Conservation (phyloP, 2,329 filamentous ascomycete species). For the Calycina marina region DNA sequence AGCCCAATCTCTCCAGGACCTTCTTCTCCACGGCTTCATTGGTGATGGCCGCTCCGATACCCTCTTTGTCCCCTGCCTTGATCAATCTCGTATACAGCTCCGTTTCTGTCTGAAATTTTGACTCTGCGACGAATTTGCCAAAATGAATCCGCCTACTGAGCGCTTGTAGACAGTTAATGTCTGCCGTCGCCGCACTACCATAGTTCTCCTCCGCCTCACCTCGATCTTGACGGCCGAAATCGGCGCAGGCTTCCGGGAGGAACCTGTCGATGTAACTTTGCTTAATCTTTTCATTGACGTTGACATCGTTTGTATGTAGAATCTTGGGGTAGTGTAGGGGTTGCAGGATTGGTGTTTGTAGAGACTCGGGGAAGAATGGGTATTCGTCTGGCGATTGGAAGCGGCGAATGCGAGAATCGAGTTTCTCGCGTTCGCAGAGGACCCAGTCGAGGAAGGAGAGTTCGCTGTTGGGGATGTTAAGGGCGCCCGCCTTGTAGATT, state of each 20-base stretch:
- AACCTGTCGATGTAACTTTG: slow-evolving; percentile 69
- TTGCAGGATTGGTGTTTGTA: slow-evolving; percentile 71
- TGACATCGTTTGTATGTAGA: slow-evolving; percentile 77
- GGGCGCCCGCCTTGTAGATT: slow-evolving; percentile 72
- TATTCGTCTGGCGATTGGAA: slow-evolving; percentile 96
- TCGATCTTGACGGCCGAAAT: slow-evolving; percentile 62
- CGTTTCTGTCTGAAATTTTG: slow-evolving; percentile 76
- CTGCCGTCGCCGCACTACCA: slow-evolving; percentile 78
- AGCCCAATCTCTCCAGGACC: slow-evolving; percentile 69
- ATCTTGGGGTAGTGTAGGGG: slow-evolving; percentile 79
- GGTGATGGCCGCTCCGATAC: slow-evolving; percentile 82
- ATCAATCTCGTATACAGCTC: slow-evolving; percentile 75
- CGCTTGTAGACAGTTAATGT: slow-evolving; percentile 81
- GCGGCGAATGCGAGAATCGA: slow-evolving; percentile 86
- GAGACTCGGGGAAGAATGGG: slow-evolving; percentile 78
- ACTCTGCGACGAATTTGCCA: slow-evolving; percentile 95
- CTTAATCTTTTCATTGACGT: slow-evolving; percentile 81
- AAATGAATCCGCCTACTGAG: slow-evolving; percentile 88
- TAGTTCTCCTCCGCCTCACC: slow-evolving; percentile 89
- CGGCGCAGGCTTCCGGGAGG: slow-evolving; percentile 68
- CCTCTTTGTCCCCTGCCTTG: slow-evolving; percentile 60
- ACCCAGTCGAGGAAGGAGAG: slow-evolving; percentile 92
- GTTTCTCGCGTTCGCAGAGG: slow-evolving; percentile 72
- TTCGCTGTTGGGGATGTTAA: slow-evolving; percentile 57
- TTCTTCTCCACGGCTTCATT: slow-evolving; percentile 79